Base-by-base conservation (phyloP, 129 eudicot species). In the Flaveria robusta region DNA sequence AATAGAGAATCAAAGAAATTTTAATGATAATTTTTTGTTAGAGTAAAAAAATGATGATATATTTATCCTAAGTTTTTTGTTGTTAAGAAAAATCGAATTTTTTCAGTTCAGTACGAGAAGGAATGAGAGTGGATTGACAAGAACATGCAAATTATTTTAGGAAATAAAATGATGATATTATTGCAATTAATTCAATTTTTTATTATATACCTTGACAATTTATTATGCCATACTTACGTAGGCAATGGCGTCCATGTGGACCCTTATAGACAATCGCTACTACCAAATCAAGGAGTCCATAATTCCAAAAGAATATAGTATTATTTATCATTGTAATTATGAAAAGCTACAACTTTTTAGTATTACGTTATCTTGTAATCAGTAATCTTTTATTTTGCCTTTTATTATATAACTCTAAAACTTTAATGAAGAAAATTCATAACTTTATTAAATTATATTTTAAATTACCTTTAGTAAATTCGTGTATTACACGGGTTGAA, bases 241-340 rank as follows among this genome's bases (percentile, higher is more conserved):
- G 69, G 70, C 78, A 74, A 60, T 74, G 78, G 60, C 78, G 70
- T 74, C 78, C 46, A 9, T 42, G 70, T 74, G 70, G 58, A 74
- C 67, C 67, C 52, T 50, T 16, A 20, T 49, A 29, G 6, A 42
- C 64, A 50, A 9, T 47, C 49, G 34, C 68, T 60, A 39, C 77
- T 12, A 73, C 55, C 68, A 73, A 73, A 22, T 56, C 54, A 34
- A 10, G 12, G 9, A 55, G 42, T 58, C 49, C 26, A 41, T 20
- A 22, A 22, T 45, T 51, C 58, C 5, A 20, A 58, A 15, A 58
- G 34, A 58, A 58, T 58, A 58, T 23, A 20, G 5, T 10, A 55
- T 55, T 55, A 24, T 18, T 55, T 55, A 55, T 4, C 20, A 5
- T 55, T 1, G 27, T 18, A 7, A 55, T 55, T 55, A 19, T 20